These are phyloP conservation scores for Penicillium sp. DNA, from an alignment of 2,329 filamentous ascomycete genomes.

Conservation along the genomic window DNA sequence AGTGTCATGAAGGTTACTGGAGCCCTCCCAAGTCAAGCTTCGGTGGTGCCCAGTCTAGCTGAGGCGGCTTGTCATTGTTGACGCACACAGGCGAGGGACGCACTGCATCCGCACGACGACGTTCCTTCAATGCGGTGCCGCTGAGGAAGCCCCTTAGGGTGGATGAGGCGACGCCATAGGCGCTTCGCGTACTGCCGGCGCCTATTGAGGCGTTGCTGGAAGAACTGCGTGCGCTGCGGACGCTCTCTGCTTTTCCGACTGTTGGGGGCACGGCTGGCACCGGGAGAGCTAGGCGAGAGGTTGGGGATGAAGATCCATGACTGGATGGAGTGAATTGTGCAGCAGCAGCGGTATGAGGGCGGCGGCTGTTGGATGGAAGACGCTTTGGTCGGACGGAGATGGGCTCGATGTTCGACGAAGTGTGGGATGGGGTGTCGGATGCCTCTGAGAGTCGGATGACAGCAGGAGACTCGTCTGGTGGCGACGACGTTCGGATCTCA, in stretches of 20 bases:
- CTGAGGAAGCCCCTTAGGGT: constrained; percentile 37
- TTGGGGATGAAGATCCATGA: constrained; percentile 20
- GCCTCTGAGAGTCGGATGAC: constrained; percentile 14
- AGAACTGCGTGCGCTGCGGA: constrained; percentile 37
- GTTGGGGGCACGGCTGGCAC: constrained; percentile 30
- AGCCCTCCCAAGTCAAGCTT: constrained; percentile 35
- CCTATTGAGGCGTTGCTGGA: constrained; percentile 36
- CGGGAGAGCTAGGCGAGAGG: constrained; percentile 28
- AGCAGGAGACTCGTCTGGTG: constrained; percentile 15
- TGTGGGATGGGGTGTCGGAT: constrained; percentile 14
- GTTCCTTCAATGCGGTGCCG: constrained; percentile 29
- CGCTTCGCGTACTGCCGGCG: constrained; percentile 35
- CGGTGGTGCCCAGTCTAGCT: constrained; percentile 38
- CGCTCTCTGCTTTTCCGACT: constrained; percentile 31
- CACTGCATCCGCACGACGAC: constrained; percentile 28
- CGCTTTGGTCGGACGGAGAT: constrained; percentile 19
- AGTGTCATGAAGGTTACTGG: constrained; percentile 12
- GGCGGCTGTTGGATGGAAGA: constrained; percentile 18
- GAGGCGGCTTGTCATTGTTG: constrained; percentile 32
- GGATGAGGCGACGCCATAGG: constrained; percentile 37
- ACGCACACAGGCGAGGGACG: constrained; percentile 30
- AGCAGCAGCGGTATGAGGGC: constrained; percentile 28
- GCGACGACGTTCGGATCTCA: constrained; percentile 22
- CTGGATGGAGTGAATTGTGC: constrained; percentile 22
- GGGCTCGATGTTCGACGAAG: constrained; percentile 5